Conservation (phyloP, 176 grass and related monocot genomes). For the Musa itinerans region DNA sequence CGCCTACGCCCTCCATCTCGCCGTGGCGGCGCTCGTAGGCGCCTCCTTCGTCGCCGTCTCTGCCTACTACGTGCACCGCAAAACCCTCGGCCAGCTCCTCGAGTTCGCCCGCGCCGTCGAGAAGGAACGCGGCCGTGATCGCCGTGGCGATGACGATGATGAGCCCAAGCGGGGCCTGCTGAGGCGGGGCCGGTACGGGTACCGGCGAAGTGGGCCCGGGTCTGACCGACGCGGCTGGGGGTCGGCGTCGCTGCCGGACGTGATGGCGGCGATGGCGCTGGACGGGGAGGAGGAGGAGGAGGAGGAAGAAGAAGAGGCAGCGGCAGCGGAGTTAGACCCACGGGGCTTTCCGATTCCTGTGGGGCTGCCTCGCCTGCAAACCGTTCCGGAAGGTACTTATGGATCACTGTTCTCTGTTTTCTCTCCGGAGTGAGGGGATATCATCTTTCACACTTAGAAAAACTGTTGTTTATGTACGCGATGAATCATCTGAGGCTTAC, state of each 20-base stretch:
- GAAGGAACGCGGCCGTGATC: constrained; percentile 34
- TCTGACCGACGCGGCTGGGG: constrained; percentile 13
- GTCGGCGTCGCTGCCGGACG: constrained; percentile 51
- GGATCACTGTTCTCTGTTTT: constrained; percentile 26
- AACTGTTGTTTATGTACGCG: neutral
- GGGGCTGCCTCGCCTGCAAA: constrained; percentile 59
- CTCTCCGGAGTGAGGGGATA: constrained; percentile 19
- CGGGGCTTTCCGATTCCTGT: constrained; percentile 30
- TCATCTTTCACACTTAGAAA: neutral
- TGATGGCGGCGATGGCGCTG: constrained; percentile 23
- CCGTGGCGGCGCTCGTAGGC: constrained; percentile 73
- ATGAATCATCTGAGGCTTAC: neutral
- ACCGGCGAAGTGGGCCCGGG: neutral
- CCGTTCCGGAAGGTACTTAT: constrained; percentile 59
- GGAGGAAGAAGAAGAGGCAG: constrained; percentile 19
- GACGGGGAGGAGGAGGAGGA: neutral
- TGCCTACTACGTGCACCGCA: constrained; percentile 91
- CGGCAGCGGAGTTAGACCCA: neutral
- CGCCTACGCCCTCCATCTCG: constrained; percentile 63
- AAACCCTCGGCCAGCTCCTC: constrained; percentile 65
- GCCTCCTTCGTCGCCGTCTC: constrained; percentile 76
- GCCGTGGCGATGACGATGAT: neutral
- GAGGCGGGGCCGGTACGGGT: constrained; percentile 5
- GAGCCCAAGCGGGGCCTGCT: constrained; percentile 5
- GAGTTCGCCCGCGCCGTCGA: constrained; percentile 66